Evolutionary conservation across 352 stramenopile species (phyloP).

Genomic region (Phytophthora quininea): DNA sequence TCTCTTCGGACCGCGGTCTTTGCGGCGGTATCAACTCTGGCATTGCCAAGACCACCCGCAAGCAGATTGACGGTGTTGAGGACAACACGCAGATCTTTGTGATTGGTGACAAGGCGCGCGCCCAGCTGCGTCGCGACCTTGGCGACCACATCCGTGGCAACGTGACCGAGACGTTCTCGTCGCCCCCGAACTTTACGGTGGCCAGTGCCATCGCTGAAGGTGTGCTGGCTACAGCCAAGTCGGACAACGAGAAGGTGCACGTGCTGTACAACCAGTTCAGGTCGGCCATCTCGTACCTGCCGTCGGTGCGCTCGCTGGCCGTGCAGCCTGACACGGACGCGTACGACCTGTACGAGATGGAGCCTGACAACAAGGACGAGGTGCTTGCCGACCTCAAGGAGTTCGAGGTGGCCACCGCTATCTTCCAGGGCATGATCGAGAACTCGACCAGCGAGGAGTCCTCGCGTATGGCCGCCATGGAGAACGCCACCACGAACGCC

Average conservation of each 20-base stretch:
- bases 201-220: conserved; percentile 92
- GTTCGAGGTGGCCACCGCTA: conserved; percentile 85
- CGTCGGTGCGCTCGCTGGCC: conserved; percentile 86
- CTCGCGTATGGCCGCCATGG: conserved; percentile 99
- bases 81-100: conserved; percentile 92
- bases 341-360: conserved; percentile 96
- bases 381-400: conserved; percentile 97
- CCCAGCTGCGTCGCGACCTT: conserved; percentile 91
- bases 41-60: conserved; percentile 91
- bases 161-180: conserved; percentile 84
- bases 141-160: conserved; percentile 66
- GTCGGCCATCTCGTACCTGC: conserved; percentile 96
- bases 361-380: conserved; percentile 98
- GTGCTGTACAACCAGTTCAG: conserved; percentile 98
- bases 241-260: conserved; percentile 94
- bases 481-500: conserved; percentile 99
- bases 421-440: conserved; percentile 98
- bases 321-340: conserved; percentile 67
- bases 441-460: conserved; percentile 97
- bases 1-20: conserved; percentile 98
- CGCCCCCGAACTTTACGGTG: conserved; percentile 92
- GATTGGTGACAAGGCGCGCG: conserved; percentile 97
- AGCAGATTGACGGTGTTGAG: conserved; percentile 73
- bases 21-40: conserved; percentile 99
- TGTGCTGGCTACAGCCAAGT: conserved; percentile 63